A percentile compares a stretch with the other conserved stretches of the same genome.
Evolutionary conservation across 371 early-diverging fungal species (phyloP).

Genomic region (Apophysomyces trapeziformis): DNA sequence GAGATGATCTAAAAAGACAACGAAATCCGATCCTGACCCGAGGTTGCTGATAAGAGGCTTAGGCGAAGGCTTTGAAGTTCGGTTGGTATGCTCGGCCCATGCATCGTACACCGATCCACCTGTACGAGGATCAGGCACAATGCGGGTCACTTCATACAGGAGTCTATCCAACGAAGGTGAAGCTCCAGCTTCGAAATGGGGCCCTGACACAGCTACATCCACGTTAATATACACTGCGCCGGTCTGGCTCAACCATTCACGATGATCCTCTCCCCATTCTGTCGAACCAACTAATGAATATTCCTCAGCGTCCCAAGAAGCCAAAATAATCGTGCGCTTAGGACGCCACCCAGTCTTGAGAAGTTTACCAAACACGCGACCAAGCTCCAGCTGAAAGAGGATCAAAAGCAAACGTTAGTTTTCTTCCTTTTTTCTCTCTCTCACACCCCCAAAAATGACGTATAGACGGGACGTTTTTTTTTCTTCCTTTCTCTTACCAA

Average conservation of each 20-base stretch:
- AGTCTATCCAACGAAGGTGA: constrained; percentile 51
- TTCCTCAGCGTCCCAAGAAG: constrained; percentile 70
- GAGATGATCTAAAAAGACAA: constrained; percentile 61
- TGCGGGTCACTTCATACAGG: constrained; percentile 47
- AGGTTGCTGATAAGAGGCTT: constrained; percentile 33
- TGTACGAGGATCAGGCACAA: constrained; percentile 41
- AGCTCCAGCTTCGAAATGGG: constrained; percentile 46
- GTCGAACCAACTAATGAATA: constrained; percentile 64
- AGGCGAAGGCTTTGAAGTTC: constrained; percentile 8
- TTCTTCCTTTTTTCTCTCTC: no score
- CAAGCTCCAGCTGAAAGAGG: constrained; percentile 45
- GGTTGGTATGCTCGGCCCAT: constrained; percentile 21
- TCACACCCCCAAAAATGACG: no score
- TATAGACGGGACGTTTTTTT: no score
- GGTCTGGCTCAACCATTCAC: constrained; percentile 55
- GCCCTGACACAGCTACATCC: constrained; percentile 51
- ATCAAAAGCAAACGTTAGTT: neutral
- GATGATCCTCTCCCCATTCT: constrained; percentile 66
- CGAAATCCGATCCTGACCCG: constrained; percentile 59
- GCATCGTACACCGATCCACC: constrained; percentile 22
- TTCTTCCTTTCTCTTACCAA: constrained; percentile 36
- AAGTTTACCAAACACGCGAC: constrained; percentile 53
- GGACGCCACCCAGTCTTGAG: constrained; percentile 63
- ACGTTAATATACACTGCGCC: constrained; percentile 60
- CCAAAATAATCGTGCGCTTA: constrained; percentile 60